These are phyloP conservation scores for Sorghum bicolor DNA, from an alignment of 176 grass and related monocot species.

Conservation along the genomic window DNA sequence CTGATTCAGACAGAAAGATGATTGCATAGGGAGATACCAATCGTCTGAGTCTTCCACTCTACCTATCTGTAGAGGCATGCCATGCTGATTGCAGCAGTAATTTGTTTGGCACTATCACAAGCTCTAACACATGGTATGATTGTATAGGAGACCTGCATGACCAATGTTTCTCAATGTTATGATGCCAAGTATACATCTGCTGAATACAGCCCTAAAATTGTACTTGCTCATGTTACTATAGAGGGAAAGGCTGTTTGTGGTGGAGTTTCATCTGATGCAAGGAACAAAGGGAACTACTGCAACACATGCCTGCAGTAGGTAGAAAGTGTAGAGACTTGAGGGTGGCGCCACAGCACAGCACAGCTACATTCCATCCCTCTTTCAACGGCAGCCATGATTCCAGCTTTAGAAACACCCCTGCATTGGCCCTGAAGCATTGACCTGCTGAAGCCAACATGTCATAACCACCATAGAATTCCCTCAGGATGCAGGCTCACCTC, in stretches of 20 bases:
- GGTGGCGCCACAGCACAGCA: neutral
- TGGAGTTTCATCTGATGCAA: slow-evolving; percentile 21
- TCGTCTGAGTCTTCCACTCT: slow-evolving; percentile 14
- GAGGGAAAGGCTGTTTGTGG: slow-evolving; percentile 29
- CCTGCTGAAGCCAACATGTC: slow-evolving; percentile 24
- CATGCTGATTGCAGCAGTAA: slow-evolving; percentile 8
- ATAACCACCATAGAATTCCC: slow-evolving; percentile 31
- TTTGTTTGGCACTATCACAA: slow-evolving; percentile 16
- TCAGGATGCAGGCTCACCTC: slow-evolving; percentile 24
- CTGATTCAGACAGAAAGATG: slow-evolving; percentile 38
- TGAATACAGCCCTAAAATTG: slow-evolving; percentile 5
- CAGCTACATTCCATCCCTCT: slow-evolving; percentile 10
- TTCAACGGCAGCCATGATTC: slow-evolving; percentile 49
- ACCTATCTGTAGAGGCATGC: neutral
- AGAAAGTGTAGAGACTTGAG: neutral
- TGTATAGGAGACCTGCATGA: neutral
- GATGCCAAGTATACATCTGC: slow-evolving; percentile 17
- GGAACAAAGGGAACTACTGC: slow-evolving; percentile 1
- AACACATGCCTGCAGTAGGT: slow-evolving; percentile 43
- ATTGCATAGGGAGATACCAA: slow-evolving; percentile 26
- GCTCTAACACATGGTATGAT: neutral
- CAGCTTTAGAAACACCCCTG: slow-evolving; percentile 37
- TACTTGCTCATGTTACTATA: slow-evolving; percentile 34
- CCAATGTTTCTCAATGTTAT: neutral
- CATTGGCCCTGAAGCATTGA: slow-evolving; percentile 44